Conservation (phyloP, 2,329 filamentous ascomycete genomes). For the Neophaeococcomyces aloes region DNA sequence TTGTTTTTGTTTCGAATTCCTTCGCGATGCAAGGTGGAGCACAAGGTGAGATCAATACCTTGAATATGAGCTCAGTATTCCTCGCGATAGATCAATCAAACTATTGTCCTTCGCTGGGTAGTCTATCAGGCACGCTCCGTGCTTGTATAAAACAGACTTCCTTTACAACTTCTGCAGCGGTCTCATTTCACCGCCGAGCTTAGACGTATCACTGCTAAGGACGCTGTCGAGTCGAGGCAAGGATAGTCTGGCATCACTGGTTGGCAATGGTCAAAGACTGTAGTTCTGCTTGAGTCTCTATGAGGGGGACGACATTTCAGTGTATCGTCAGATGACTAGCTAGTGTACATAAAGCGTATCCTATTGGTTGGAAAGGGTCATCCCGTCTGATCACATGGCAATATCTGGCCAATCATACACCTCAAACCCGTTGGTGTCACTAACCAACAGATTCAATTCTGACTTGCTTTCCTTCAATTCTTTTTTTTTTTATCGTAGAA, state of each 20-base stretch:
- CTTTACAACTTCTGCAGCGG: neutral
- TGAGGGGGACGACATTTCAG: neutral
- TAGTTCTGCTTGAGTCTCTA: neutral
- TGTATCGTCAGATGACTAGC: no score
- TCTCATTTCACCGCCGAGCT: neutral
- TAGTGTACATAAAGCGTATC: no score
- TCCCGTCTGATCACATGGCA: no score
- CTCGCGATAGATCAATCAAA: conserved; percentile 38
- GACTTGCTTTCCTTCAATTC: no score
- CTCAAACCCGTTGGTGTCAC: no score
- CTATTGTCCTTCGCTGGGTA: neutral
- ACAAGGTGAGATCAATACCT: conserved; percentile 43
- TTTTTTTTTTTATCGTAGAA: no score
- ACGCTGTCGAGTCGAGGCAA: conserved; percentile 5
- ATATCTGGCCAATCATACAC: no score
- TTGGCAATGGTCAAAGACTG: neutral
- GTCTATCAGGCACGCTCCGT: neutral
- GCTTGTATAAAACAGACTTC: neutral
- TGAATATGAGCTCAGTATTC: conserved; percentile 44
- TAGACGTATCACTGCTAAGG: conserved; percentile 3
- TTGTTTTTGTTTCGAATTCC: neutral
- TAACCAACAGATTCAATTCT: no score
- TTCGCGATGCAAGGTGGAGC: conserved; percentile 45
- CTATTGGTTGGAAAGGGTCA: no score
- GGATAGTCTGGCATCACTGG: neutral